phyloP scores from a whole-genome alignment of 2,329 filamentous ascomycete species.

The Ceratocystiopsis minuta region DNA sequence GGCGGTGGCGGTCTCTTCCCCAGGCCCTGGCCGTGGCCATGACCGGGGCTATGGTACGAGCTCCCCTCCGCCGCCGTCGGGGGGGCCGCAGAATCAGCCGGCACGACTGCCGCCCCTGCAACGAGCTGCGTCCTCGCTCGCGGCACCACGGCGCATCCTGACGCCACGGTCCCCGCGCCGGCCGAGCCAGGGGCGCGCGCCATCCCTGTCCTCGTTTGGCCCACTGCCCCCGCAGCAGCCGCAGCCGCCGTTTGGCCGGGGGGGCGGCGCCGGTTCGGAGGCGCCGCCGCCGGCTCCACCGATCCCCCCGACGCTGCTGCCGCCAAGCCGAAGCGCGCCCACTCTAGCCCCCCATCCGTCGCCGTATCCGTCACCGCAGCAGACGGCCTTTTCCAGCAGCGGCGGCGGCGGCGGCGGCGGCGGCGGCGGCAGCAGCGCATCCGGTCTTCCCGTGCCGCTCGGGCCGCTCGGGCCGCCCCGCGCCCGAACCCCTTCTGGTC shows the following conservation, averaged over 20 bases:
- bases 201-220: background rate
- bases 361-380: too few species aligned
- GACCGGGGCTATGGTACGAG: too few species aligned
- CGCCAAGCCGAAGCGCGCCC: constrained; percentile 3
- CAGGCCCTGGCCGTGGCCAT: too few species aligned
- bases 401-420: too few species aligned
- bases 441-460: too few species aligned
- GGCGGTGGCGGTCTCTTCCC: too few species aligned
- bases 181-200: constrained; percentile 24
- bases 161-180: constrained; percentile 41
- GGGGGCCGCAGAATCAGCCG: too few species aligned
- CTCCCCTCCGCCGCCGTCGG: too few species aligned
- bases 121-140: constrained; percentile 8
- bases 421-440: too few species aligned
- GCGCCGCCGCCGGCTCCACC: constrained; percentile 6
- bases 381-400: too few species aligned
- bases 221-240: background rate
- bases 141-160: constrained; percentile 24
- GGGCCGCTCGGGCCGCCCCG: background rate
- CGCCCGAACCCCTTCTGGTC: background rate
- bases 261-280: background rate
- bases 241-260: background rate
- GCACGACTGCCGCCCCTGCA: too few species aligned
- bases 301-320: constrained; percentile 1
- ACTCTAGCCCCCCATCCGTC: background rate